Evolutionary conservation across 768 basidiomycete species (phyloP), one percentile per base, ranked within the genome.

Genomic region (Chalciporus chontae): DNA sequence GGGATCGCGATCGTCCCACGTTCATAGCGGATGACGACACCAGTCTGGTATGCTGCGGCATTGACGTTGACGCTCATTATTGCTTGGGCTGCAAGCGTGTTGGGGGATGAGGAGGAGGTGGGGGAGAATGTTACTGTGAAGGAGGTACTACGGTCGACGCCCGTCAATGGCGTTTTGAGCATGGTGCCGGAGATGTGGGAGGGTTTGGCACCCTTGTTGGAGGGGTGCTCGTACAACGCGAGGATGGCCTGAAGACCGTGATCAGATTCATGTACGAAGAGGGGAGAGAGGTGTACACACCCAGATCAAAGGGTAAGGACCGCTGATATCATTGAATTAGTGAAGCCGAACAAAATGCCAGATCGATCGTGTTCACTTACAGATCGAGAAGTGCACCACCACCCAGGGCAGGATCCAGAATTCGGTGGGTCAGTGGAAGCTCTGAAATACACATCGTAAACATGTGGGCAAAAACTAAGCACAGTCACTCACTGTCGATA

Each of bases 341-440:
- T 52, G 17, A 53, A 18, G 27, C 14, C 14, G 19, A 24, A 14
- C 11, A 21, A 36, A 32, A 29, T 46, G 17, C 18, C 26, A 26
- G 7, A n/a, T 17, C 18, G 15, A 43, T 42, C 21, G 14, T 39
- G 2, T 29, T 15, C 8, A 69, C 85, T 67, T 56, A 90, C 87
- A 94, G 76, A 64, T 94, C 92, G 18, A 95, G 77, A 24, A 95
- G 63, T 11, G 83, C 89, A 0, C 91, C 91, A 9, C 92, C 91
- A 19, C 87, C 92, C 4, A 95, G 77, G 17, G 67, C 65, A 3
- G 92, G 90, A 58, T 93, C 81, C 50, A 94, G 66, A 53, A 94
- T 87, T 46, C 92, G 73, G 69, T 90, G 83, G 0, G 81, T 85
- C 50, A 69, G 72, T 0, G 87, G 82, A 38, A 84, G 69, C 56